A percentile compares a stretch with the other conserved stretches of the same genome.
phyloP scores from a whole-genome alignment of 176 grass and related monocot genomes.

The Eleusine coracana region DNA sequence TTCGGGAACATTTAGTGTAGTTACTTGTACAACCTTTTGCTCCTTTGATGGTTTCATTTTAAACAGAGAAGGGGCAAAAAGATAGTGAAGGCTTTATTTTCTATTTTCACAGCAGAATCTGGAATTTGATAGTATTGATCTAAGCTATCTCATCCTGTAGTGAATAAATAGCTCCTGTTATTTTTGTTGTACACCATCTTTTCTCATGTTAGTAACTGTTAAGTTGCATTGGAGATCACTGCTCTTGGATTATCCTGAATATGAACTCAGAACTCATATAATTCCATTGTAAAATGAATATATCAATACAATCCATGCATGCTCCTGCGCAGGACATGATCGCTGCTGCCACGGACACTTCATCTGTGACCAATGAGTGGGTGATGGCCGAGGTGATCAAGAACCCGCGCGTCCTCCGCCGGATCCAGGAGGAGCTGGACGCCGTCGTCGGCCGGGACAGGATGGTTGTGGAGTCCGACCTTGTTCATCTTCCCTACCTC shows the following conservation, averaged over 20 bases:
- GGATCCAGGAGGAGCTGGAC: constrained; percentile 81
- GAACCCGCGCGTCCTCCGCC: constrained; percentile 63
- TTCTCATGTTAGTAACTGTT: not conserved
- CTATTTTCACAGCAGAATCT: too few species aligned
- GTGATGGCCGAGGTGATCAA: constrained; percentile 94
- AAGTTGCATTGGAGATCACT: not conserved
- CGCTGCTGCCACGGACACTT: constrained; percentile 74
- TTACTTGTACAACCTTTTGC: too few species aligned
- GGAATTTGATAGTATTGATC: too few species aligned
- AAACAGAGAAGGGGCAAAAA: too few species aligned
- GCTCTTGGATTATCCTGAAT: not conserved
- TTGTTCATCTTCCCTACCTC: constrained; percentile 66
- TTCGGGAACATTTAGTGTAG: not conserved
- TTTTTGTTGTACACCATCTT: constrained; percentile 4
- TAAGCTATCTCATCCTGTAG: not conserved
- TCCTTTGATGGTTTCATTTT: too few species aligned
- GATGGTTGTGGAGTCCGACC: constrained; percentile 68
- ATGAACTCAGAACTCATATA: not conserved
- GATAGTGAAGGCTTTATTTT: too few species aligned
- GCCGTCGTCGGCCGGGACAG: constrained; percentile 53
- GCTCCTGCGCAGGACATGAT: constrained; percentile 71
- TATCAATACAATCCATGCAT: not conserved
- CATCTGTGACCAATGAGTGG: constrained; percentile 85
- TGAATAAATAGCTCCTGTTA: constrained; percentile 1
- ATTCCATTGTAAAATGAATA: not conserved